Evolutionary conservation across 306 rosid genomes (phyloP), one percentile per base, ranked within the genome.

Genomic region (Delonix regia): DNA sequence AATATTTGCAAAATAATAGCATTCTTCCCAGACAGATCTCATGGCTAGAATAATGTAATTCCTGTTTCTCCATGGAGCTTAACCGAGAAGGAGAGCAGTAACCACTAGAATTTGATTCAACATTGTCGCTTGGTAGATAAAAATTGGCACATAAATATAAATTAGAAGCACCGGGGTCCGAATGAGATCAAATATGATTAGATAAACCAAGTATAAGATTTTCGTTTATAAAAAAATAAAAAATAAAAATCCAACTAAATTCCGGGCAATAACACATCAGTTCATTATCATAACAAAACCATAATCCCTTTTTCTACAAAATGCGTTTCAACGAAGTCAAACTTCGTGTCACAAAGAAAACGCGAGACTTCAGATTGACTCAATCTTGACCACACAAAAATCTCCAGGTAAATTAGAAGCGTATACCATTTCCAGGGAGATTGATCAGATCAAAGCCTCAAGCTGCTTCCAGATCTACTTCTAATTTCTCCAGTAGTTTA

Each of bases 391-490:
- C 77, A 28, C 45, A 21, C 0, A n/a, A 51, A n/a, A 7, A 8
- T n/a, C 22, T 36, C 57, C 25, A 41, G 21, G 79, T 39, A 81
- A 63, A 80, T 27, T 56, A 19, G 71, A 80, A 71, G 51, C 25
- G 62, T 38, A 52, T 91, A 94, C 97, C 97, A 91, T 94, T 75
- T 24, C 74, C 64, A 48, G 38, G 52, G 70, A 84, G 75, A 83
- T 65, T 80, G 85, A 85, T 89, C 86, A 10, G 93, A 89, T 83
- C 84, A 83, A 88, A 86, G 60, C 15, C 85, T 67, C 47, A 78
- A 87, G 77, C 70, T 81, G 85, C 81, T 88, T 59, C 47, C 67
- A 86, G 90, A 90, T 91, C 96, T 75, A 90, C 84, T 78, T 28
- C 77, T 75, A 74, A 69, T 30, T 66, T 75, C 66, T 19, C 71